Evolutionary conservation across 148 eudicot species (phyloP).

Genomic region (Rhododendron molle): DNA sequence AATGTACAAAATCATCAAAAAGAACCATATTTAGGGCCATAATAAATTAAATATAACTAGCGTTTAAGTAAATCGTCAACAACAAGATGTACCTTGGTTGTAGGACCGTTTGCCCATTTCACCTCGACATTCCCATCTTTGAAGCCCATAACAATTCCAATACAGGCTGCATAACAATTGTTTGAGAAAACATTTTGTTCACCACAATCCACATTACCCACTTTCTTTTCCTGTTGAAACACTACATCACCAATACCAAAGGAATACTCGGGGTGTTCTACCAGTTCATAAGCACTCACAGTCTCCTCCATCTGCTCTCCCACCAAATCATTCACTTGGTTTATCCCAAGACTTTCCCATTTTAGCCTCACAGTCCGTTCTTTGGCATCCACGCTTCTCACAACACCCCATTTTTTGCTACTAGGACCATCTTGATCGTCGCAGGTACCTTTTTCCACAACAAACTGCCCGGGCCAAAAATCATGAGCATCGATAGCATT

Average conservation of each 20-base stretch:
- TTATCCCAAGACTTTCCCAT: slow-evolving; percentile 37
- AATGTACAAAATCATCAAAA: neutral
- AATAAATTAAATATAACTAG: neutral
- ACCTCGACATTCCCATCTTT: slow-evolving; percentile 59
- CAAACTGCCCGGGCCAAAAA: slow-evolving; percentile 77
- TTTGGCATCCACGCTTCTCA: slow-evolving; percentile 59
- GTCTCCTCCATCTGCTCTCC: slow-evolving; percentile 46
- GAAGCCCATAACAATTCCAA: slow-evolving; percentile 71
- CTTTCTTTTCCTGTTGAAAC: slow-evolving; percentile 33
- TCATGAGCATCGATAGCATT: slow-evolving; percentile 71
- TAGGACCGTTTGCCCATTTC: slow-evolving; percentile 74
- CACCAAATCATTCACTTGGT: slow-evolving; percentile 14
- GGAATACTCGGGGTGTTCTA: slow-evolving; percentile 83
- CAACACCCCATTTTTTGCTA: slow-evolving; percentile 71
- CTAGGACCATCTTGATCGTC: slow-evolving; percentile 39
- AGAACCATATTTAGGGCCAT: neutral
- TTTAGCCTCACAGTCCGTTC: slow-evolving; percentile 73
- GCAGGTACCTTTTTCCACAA: slow-evolving; percentile 55
- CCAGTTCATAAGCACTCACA: slow-evolving; percentile 90
- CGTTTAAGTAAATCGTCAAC: neutral
- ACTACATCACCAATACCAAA: slow-evolving; percentile 69
- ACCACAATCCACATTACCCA: neutral
- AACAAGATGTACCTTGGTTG: slow-evolving; percentile 49
- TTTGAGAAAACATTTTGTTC: slow-evolving; percentile 18
- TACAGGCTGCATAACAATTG: slow-evolving; percentile 38